A percentile compares a stretch with the other conserved stretches of the same genome.
phyloP scores from a whole-genome alignment of 371 early-diverging fungal species.

The Rhizopus stolonifer region DNA sequence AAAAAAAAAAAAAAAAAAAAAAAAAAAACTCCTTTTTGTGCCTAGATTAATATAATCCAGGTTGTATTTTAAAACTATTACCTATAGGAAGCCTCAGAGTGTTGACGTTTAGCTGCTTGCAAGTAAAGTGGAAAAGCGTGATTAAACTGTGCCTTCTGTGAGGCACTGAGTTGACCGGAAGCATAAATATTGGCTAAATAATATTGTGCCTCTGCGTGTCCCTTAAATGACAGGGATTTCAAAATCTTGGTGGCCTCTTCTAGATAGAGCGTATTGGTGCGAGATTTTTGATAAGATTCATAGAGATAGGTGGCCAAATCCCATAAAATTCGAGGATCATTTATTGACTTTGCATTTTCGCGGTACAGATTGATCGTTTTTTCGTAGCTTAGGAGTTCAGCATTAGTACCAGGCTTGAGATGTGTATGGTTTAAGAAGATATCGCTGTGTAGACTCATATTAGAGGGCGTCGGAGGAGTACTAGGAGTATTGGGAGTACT shows the following conservation, averaged over 20 bases:
- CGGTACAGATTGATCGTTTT: conserved; percentile 70
- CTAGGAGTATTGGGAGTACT: background rate
- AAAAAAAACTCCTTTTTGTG: too few species aligned
- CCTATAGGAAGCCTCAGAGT: conserved; percentile 65
- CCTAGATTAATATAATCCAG: too few species aligned
- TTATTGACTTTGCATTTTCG: conserved; percentile 61
- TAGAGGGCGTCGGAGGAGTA: conserved; percentile 9
- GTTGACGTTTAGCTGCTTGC: conserved; percentile 67
- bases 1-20: conserved; percentile 6
- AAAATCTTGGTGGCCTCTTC: conserved; percentile 61
- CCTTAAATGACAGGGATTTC: conserved; percentile 53
- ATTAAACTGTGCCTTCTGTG: conserved; percentile 61
- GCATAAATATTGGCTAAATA: conserved; percentile 67
- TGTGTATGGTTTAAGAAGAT: conserved; percentile 60
- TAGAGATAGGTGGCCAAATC: conserved; percentile 75
- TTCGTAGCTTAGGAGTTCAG: conserved; percentile 61
- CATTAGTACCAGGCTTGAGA: conserved; percentile 63
- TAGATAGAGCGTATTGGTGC: conserved; percentile 46
- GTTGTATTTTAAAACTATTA: too few species aligned
- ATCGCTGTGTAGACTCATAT: conserved; percentile 23
- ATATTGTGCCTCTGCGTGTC: conserved; percentile 65
- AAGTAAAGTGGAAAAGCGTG: conserved; percentile 68
- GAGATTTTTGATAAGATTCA: conserved; percentile 43
- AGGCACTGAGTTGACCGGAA: conserved; percentile 49
- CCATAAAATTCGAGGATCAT: conserved; percentile 73